phyloP scores from a whole-genome alignment of 768 basidiomycete species.

The Phaeotremella fagi region DNA sequence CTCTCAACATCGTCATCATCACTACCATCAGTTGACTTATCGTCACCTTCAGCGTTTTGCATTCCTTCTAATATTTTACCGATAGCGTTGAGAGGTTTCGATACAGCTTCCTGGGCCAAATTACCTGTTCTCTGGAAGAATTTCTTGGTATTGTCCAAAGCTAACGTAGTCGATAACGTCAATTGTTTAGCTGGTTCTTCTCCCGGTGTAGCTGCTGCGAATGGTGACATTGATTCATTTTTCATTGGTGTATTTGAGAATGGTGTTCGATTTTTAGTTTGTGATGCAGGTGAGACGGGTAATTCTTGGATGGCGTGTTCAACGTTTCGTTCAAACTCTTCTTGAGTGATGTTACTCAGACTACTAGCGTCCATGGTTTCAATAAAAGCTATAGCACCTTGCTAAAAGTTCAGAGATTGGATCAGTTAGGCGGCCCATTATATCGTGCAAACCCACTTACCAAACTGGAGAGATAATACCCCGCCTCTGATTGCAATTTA shows the following conservation, averaged over 20 bases:
- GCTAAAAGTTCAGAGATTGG: constrained; percentile 53
- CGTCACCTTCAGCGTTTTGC: constrained; percentile 67
- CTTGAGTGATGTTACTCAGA: constrained; percentile 86
- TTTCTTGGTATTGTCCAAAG: constrained; percentile 67
- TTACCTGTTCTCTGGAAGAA: constrained; percentile 87
- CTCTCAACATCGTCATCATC: constrained; percentile 51
- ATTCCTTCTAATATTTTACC: constrained; percentile 82
- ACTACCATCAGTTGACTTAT: constrained; percentile 55
- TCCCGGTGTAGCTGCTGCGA: constrained; percentile 51
- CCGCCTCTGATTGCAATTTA: constrained; percentile 89
- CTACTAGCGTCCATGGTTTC: constrained; percentile 97
- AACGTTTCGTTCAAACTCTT: constrained; percentile 83
- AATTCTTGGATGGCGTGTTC: constrained; percentile 59
- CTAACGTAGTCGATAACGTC: constrained; percentile 55
- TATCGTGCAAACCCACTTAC: constrained; percentile 52
- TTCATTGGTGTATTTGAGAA: constrained; percentile 38
- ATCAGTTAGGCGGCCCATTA: background rate
- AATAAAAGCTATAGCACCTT: constrained; percentile 94
- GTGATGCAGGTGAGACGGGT: constrained; percentile 72
- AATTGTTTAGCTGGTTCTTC: constrained; percentile 86
- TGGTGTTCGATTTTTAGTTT: constrained; percentile 46
- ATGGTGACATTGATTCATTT: constrained; percentile 34
- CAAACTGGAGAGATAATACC: constrained; percentile 93
- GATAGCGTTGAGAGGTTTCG: constrained; percentile 83
- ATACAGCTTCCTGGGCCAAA: constrained; percentile 57